These are phyloP conservation scores for Pilaira anomala DNA, from an alignment of 192 early-diverging fungal species.

Conservation along the genomic window DNA sequence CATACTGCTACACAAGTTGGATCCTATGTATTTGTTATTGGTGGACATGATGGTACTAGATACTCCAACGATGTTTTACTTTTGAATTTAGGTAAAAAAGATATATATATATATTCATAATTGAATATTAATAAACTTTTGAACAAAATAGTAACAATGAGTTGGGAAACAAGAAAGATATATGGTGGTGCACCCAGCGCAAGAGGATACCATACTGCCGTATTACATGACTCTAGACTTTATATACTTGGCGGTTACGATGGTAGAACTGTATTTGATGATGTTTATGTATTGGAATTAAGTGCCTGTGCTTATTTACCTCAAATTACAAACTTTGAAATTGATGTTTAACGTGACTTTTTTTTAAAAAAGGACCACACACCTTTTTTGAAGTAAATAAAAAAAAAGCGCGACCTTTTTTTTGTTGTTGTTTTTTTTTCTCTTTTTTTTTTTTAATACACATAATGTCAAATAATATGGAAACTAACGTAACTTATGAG, in stretches of 20 bases:
- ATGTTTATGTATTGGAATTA: conserved; percentile 78
- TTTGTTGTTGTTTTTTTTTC: too few relatives aligned
- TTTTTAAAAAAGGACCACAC: not conserved
- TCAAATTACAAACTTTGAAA: conserved; percentile 81
- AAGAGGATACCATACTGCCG: conserved; percentile 81
- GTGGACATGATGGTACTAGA: conserved; percentile 83
- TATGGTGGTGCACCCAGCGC: conserved; percentile 62
- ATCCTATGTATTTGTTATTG: conserved; percentile 84
- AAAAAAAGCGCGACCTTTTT: too few relatives aligned
- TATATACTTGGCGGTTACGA: conserved; percentile 89
- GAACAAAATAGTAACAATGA: conserved; percentile 63
- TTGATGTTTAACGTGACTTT: conserved; percentile 39
- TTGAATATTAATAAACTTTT: not conserved
- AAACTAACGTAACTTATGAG: too few relatives aligned
- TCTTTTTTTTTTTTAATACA: too few relatives aligned
- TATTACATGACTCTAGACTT: conserved; percentile 75
- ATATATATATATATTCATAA: not conserved
- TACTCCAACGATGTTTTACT: conserved; percentile 83
- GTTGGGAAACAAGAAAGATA: conserved; percentile 76
- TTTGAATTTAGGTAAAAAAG: conserved; percentile 68
- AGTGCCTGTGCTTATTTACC: conserved; percentile 84
- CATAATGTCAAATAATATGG: too few relatives aligned
- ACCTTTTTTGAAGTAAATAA: too few relatives aligned
- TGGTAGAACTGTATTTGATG: conserved; percentile 76
- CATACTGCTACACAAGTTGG: conserved; percentile 87